phyloP scores from a whole-genome alignment of 2,329 filamentous ascomycete genomes.

The Xylaria sp. region DNA sequence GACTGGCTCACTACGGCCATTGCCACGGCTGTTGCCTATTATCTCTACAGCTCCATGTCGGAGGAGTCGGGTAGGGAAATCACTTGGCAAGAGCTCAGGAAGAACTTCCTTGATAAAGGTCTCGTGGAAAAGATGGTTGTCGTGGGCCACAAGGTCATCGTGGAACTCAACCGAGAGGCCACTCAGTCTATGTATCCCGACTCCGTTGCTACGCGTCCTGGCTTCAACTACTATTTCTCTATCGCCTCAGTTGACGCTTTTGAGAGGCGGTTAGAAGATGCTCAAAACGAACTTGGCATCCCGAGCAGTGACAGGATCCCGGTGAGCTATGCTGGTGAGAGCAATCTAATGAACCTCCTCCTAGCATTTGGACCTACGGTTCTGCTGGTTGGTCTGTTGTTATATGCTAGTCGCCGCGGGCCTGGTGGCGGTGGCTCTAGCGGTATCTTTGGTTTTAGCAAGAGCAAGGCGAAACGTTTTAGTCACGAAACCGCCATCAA shows the following conservation, averaged over 20 bases:
- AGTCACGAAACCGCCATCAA: conserved; percentile 97
- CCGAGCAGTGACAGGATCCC: conserved; percentile 90
- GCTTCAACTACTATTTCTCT: conserved; percentile 90
- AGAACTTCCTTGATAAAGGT: conserved; percentile 94
- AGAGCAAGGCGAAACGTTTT: conserved; percentile 95
- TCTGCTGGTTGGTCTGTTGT: conserved; percentile 83
- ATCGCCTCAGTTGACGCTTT: conserved; percentile 96
- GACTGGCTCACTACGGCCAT: conserved; percentile 65
- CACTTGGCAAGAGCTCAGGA: conserved; percentile 96
- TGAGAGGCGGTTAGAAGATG: conserved; percentile 86
- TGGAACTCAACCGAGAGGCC: conserved; percentile 82
- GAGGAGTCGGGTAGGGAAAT: conserved; percentile 74
- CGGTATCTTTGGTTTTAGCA: conserved; percentile 94
- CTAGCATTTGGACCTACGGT: conserved; percentile 86
- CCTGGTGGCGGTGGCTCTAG: conserved; percentile 73
- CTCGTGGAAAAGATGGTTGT: conserved; percentile 93
- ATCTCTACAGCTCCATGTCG: conserved; percentile 58
- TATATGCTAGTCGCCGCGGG: conserved; percentile 80
- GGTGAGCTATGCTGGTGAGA: conserved; percentile 85
- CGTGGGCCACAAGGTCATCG: conserved; percentile 79
- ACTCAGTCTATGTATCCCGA: conserved; percentile 79
- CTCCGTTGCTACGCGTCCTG: conserved; percentile 72
- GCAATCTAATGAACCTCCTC: conserved; percentile 77
- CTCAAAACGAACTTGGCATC: conserved; percentile 87
- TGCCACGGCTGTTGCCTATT: conserved; percentile 55